Conservation (phyloP, 768 basidiomycete genomes). For the Pseudohyphozyma bogoriensis region DNA sequence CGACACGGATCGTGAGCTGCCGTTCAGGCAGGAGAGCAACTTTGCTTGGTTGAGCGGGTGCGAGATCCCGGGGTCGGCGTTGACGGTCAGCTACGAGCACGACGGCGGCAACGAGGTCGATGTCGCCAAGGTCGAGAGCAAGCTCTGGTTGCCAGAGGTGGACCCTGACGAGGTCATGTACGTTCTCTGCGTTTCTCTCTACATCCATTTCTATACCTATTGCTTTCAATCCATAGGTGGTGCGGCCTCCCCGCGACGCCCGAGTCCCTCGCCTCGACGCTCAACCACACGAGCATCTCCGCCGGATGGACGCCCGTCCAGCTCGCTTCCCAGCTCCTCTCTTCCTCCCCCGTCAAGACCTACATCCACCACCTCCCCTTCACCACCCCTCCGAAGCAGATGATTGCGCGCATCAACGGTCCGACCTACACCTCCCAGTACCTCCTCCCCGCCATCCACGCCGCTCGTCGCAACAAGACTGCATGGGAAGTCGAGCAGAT, state of each 20-base stretch:
- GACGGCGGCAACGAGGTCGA: slow-evolving; percentile 37
- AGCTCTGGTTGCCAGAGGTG: slow-evolving; percentile 69
- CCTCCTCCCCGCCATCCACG: slow-evolving; percentile 67
- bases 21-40: slow-evolving; percentile 43
- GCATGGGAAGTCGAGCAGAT: slow-evolving; percentile 63
- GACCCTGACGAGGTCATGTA: slow-evolving; percentile 51
- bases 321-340: slow-evolving; percentile 18
- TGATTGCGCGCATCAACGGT: slow-evolving; percentile 17
- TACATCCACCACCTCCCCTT: slow-evolving; percentile 24
- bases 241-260: slow-evolving; percentile 68
- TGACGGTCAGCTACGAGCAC: slow-evolving; percentile 53
- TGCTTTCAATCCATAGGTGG: slow-evolving; percentile 47
- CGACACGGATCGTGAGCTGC: slow-evolving; percentile 25
- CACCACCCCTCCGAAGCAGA: slow-evolving; percentile 10
- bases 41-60: slow-evolving; percentile 82
- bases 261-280: slow-evolving; percentile 44
- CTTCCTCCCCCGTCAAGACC: slow-evolving; percentile 11
- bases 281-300: slow-evolving; percentile 14
- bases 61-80: slow-evolving; percentile 56
- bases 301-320: slow-evolving; percentile 16
- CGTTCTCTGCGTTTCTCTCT: not conserved
- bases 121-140: slow-evolving; percentile 34
- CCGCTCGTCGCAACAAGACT: slow-evolving; percentile 68
- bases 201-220: not conserved
- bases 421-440: slow-evolving; percentile 23